Evolutionary conservation across 129 eudicot species (phyloP).

Genomic region (Gnaphalium uliginosum): DNA sequence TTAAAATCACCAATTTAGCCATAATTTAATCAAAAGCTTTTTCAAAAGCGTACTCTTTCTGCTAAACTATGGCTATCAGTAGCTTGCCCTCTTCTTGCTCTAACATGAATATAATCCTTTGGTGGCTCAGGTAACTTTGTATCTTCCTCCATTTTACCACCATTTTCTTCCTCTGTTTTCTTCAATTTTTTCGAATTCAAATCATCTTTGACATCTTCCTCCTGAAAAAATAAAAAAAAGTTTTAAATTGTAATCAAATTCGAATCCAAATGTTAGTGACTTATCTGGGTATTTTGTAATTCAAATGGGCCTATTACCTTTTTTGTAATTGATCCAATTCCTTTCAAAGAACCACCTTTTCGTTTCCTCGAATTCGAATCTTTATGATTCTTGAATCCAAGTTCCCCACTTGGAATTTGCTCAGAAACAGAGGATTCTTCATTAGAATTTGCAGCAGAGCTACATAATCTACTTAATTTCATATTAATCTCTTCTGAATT

Average conservation of each 20-base stretch:
- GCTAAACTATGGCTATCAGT: slow-evolving; percentile 98
- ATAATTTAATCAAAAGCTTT: background rate
- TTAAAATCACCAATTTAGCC: background rate
- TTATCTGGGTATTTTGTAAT: slow-evolving; percentile 10
- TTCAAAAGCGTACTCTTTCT: slow-evolving; percentile 63
- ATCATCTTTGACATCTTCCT: slow-evolving; percentile 40
- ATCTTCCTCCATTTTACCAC: slow-evolving; percentile 44
- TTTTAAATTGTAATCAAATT: background rate
- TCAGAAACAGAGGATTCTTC: slow-evolving; percentile 45
- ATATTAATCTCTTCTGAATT: slow-evolving; percentile 35
- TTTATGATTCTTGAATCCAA: slow-evolving; percentile 30
- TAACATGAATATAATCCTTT: slow-evolving; percentile 55
- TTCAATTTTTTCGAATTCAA: slow-evolving; percentile 52
- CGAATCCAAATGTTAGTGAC: background rate
- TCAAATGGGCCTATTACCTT: slow-evolving; percentile 31
- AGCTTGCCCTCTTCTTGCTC: slow-evolving; percentile 98
- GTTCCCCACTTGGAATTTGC: slow-evolving; percentile 34
- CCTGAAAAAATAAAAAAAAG: slow-evolving; percentile 36
- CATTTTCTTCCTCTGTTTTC: slow-evolving; percentile 28
- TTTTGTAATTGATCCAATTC: slow-evolving; percentile 34
- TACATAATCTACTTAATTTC: slow-evolving; percentile 37
- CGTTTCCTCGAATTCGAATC: slow-evolving; percentile 61
- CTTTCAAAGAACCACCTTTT: slow-evolving; percentile 51
- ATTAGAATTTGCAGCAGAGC: slow-evolving; percentile 36
- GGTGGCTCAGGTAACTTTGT: slow-evolving; percentile 36